Conservation (phyloP, 306 rosid genomes). For the Arachis hypogaea region DNA sequence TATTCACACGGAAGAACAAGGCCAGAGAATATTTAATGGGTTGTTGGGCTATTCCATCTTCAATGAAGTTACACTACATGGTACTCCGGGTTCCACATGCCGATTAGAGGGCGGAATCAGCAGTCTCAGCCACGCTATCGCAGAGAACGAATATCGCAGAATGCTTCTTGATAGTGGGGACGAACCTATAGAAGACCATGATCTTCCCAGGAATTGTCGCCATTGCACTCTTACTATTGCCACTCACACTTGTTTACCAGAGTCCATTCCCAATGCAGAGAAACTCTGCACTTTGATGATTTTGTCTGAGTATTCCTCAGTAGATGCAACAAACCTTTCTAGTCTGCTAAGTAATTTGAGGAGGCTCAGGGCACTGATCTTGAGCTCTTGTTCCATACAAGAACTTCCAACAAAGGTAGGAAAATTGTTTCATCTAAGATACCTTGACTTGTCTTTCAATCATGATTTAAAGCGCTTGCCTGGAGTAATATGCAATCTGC, state of each 20-base stretch:
- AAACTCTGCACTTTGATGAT: not conserved
- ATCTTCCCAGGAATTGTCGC: not conserved
- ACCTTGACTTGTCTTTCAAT: not conserved
- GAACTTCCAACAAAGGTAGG: not conserved
- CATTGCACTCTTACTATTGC: not conserved
- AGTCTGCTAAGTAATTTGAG: not conserved
- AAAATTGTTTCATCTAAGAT: not conserved
- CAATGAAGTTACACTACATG: not conserved
- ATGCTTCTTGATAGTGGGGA: not conserved
- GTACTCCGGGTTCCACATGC: not conserved
- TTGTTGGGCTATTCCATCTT: not conserved
- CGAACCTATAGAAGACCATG: accelerated
- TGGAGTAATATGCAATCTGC: not conserved
- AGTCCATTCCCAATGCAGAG: not conserved
- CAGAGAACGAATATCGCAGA: not conserved
- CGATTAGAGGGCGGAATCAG: not conserved
- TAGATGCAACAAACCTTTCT: not conserved
- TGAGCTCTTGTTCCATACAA: not conserved
- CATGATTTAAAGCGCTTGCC: not conserved
- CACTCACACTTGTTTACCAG: not conserved
- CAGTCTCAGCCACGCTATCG: not conserved
- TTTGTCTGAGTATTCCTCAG: not conserved
- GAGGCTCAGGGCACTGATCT: not conserved
- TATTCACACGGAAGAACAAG: not conserved
- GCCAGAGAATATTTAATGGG: not conserved